These are phyloP conservation scores for Haberlea rhodopensis DNA, from an alignment of 257 asterid genomes.

Conservation along the genomic window DNA sequence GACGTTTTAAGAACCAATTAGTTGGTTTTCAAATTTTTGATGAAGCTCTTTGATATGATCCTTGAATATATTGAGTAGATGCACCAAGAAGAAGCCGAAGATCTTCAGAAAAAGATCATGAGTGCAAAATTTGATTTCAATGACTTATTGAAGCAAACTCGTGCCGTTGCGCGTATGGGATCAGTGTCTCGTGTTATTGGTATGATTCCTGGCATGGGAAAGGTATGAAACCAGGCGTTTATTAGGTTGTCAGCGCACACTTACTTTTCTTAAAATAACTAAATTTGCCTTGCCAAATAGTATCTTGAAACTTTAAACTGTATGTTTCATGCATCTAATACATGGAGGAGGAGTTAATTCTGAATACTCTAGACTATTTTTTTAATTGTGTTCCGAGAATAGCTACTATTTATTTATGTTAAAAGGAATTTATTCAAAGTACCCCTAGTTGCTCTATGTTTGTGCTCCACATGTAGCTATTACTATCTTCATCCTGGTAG, in stretches of 20 bases:
- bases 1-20: not conserved
- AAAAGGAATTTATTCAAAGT: too few relatives aligned
- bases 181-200: constrained; percentile 97
- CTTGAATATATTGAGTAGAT: constrained; percentile 47
- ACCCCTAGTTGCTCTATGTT: too few relatives aligned
- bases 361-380: not conserved
- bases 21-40: not conserved
- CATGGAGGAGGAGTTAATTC: not conserved
- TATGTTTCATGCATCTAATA: constrained; percentile 7
- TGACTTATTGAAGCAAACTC: constrained; percentile 95
- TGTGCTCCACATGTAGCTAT: too few relatives aligned
- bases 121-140: constrained; percentile 94
- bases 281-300: not conserved
- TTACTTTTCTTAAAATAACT: not conserved
- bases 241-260: constrained; percentile 5
- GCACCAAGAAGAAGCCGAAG: constrained; percentile 98
- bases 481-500: not conserved
- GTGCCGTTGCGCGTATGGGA: constrained; percentile 94
- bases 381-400: constrained; percentile 3
- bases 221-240: constrained; percentile 45
- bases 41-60: constrained; percentile 16
- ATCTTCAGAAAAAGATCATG: constrained; percentile 94
- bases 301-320: not conserved
- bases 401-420: not conserved
- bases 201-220: constrained; percentile 98